Evolutionary conservation across 2,329 filamentous ascomycete genomes (phyloP), one percentile per base, ranked within the genome.

Genomic region (Setomelanomma holmii): DNA sequence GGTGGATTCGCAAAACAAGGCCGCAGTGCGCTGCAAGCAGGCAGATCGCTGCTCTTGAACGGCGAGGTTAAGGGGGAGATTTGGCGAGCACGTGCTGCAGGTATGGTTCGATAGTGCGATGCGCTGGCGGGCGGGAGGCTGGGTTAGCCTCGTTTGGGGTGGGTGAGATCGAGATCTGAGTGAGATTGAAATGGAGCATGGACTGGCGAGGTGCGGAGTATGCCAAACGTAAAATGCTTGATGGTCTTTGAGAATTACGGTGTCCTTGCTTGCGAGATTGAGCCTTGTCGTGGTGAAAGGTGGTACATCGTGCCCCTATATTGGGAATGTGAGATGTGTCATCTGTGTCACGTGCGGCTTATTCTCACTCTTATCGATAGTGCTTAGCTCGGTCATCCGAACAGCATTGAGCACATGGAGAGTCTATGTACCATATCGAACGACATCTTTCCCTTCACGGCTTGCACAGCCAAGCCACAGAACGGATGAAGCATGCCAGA

Each of bases 71-170:
- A 50, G 55, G 50, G 50, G 53, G 43, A 47, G 34, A 47, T 44
- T 39, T 50, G 53, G 46, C 36, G n/a, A 22, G 43, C 27, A 24
- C 14, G 7, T 23, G 53, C 33, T 44, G 35, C 49, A 49, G 22
- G 49, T 38, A 34, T 58, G 51, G 39, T 46, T 51, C 50, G 52
- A 54, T 58, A 45, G 48, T 46, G 55, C 39, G 53, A 58, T 54
- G 54, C 47, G 58, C 45, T 61, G 55, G 45, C 49, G 30, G 49
- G 47, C 19, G 30, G 47, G 44, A 40, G 46, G 35, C 54, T 48
- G 24, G 57, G 57, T 49, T 48, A 27, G 53, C 51, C 51, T 44
- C 47, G 50, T 45, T 43, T 14, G 23, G 16, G 36, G 40, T 51
- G 54, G 51, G 46, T 49, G 36, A n/a, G 44, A 22, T 45, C 42